Evolutionary conservation across 495 filamentous ascomycete species (phyloP), one percentile per base, ranked within the genome.

Genomic region (Saxophila tyrrhenica): DNA sequence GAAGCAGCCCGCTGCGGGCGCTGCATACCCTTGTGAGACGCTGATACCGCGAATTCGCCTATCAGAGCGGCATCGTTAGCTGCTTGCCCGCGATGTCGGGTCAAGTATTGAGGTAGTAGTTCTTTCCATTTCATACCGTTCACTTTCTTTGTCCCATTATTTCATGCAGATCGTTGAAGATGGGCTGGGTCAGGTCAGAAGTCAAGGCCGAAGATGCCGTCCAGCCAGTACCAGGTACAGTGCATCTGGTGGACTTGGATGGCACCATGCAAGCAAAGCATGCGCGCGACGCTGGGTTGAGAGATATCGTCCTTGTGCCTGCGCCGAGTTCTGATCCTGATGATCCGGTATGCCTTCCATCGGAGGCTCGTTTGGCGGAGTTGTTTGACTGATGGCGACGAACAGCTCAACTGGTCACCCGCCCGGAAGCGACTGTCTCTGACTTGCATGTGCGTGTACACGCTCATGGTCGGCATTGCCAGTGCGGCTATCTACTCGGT

Each of bases 401-500:
- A 21, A 7, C 39, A 55, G 44, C 55, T 67, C 25, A 65, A 65
- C 32, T 67, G 65, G 63, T 64, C 63, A 2, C 60, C 58, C n/a
- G 32, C 42, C 1, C 56, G 63, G 20, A 67, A 67, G 51, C 48
- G 54, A 7, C 39, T 64, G n/a, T 48, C 48, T 2, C 61, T 54
- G 35, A 44, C 49, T 19, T 62, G 61, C 39, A 60, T 64, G 56
- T 57, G 55, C 20, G 52, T 67, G 24, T 85, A 83, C 58, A 83
- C 80, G 10, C 64, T 81, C 29, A 77, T 79, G 52, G 70, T 76
- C 48, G 81, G 81, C 46, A 82, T 82, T 52, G 73, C 76, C 2
- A 68, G 72, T 39, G 75, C 81, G 1, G 76, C 78, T 0, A 77
- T 83, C 10, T 85, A 84, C 57, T 81, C 77, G 1, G 76, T 85